These are phyloP conservation scores for Dioszegia aurantiaca DNA, from an alignment of 768 basidiomycete species.

Conservation along the genomic window DNA sequence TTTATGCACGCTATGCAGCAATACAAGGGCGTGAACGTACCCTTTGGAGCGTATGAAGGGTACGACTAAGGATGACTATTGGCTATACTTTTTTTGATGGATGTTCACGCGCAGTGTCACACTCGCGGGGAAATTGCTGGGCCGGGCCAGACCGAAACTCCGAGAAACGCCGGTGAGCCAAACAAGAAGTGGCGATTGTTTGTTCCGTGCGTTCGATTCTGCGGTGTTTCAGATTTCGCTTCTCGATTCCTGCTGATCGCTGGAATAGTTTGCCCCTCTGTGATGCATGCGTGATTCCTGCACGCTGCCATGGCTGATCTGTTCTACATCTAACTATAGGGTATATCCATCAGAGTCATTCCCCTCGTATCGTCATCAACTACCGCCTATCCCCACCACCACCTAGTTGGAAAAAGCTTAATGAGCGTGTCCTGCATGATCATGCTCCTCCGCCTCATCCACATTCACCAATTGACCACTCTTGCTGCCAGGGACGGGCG, in stretches of 20 bases:
- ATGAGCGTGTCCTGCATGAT: constrained; percentile 15
- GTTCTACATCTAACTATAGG: constrained; percentile 1
- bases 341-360: neutral
- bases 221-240: neutral
- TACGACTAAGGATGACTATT: constrained; percentile 3
- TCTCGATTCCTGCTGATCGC: no score
- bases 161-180: constrained; percentile 9
- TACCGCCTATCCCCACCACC: neutral
- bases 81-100: no score
- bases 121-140: neutral
- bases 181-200: neutral
- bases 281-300: no score
- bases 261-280: neutral
- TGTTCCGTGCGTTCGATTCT: neutral
- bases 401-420: no score
- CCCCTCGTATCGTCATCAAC: neutral
- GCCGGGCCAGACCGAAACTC: constrained; percentile 8
- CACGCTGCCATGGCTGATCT: neutral
- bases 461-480: constrained; percentile 40
- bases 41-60: neutral
- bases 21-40: neutral
- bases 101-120: neutral
- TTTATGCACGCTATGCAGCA: no score
- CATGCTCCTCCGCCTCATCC: constrained; percentile 30
- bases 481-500: constrained; percentile 29